Base-by-base conservation (phyloP, 2,329 filamentous ascomycete genomes). In the Aspergillus sergii region DNA sequence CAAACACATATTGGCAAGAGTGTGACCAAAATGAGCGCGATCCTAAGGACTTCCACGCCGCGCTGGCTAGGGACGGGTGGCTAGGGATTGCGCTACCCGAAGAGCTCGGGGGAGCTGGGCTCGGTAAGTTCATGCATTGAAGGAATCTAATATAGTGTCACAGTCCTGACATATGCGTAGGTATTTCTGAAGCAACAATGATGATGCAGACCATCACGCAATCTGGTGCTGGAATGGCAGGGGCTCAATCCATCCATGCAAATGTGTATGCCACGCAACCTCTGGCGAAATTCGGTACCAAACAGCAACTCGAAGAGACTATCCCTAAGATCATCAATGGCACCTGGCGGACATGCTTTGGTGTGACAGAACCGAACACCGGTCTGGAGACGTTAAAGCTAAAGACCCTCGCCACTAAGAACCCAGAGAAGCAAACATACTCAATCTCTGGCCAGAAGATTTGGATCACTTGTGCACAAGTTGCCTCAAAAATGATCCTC, bases 381-480 rank as follows among this genome's bases (percentile, higher is more conserved):
- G 92, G 92, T 0, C 85, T 96, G 1, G 90, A 96, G 63, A 96
- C 92, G 0, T 80, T 94, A 12, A 86, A 88, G 48, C 80, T 96
- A 4, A 84, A 83, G 45, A 94, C 91, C 0, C 78, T 80, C 7
- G 92, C 92, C 0, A 83, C 76, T 34, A 85, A 83, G 67, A 85
- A 61, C 4, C 43, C 54, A 12, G 28, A 87, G 23, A 86, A 85
- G 0, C 80, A 85, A 16, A 83, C 81, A 4, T 96, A 94, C 73
- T 81, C 79, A 1, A 83, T 96, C 12, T 86, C 86, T 0, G 92
- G 92, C 0, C 91, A 94, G 74, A 96, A 96, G 79, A 94, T 94
- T 60, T 96, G 92, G 92, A 96, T 95, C 60, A 92, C 91, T 0
- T 94, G 88, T 59, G 92, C 92, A 0, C 91, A 96, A 74, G 90